Base-by-base conservation (phyloP, 2,329 filamentous ascomycete genomes). In the Monosporascus sp. region DNA sequence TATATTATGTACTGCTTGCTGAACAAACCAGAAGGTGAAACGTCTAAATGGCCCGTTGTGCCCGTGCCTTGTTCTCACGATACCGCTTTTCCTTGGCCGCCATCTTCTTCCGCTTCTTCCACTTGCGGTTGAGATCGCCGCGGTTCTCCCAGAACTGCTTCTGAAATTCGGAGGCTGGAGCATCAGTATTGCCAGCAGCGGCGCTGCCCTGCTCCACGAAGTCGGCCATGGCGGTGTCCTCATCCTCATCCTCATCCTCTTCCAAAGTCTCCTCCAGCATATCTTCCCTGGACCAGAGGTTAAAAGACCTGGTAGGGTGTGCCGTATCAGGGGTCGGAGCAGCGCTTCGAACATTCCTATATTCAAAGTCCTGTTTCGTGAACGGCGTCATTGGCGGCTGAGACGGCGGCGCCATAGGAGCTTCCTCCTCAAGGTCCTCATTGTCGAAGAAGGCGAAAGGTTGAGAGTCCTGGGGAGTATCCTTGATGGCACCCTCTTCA, bases 261-360 rank as follows among this genome's bases (percentile, higher is more conserved):
- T 76, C 71, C 7, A 59, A 47, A 20, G 39, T 52, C 15, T 60
- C 58, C 9, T 59, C 60, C 2, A 50, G 50, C 7, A 58, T 55
- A 11, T 53, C 58, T 9, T 60, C 54, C 8, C 64, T 72, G 41
- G 78, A 70, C 77, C 81, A 85, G 25, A 86, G 76, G 57, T 77
- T 75, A 64, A 87, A 86, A 53, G 76, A 79, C 27, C 83, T 82
- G 41, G 77, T 84, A 2, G 89, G 85, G 55, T 91, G 85, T 2
- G 90, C 90, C 0, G 94, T 97, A 66, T 99, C 94, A 0, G 94
- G 94, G 0, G 94, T 99, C 0, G 94, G 94, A 2, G 94, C 94
- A 6, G 91, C 91, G 67, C 91, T 97, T 52, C 94, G 82, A n/a
- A 89, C 67, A 49, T 81, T 82, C 57, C 91, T 82, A 72, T 77